Conservation (phyloP, 2,329 filamentous ascomycete genomes). For the Zymoseptoria passerinii region DNA sequence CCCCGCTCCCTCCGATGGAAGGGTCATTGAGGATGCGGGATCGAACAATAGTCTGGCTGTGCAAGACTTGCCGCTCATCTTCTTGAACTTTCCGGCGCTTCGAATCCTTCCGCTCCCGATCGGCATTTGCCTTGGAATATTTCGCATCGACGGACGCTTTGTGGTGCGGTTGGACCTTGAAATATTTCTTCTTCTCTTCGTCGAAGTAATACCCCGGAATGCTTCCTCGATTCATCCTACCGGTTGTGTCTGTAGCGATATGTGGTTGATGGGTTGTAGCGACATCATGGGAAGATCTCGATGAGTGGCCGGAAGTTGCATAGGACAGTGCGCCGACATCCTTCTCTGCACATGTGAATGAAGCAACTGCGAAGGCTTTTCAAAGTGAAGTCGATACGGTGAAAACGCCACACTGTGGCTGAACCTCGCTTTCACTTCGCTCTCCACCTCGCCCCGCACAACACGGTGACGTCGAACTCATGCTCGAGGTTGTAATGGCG, state of each 20-base stretch:
- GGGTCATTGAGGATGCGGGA: not conserved
- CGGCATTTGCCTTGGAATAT: constrained; percentile 36
- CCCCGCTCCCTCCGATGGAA: not conserved
- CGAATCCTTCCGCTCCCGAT: constrained; percentile 26
- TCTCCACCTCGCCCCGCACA: not conserved
- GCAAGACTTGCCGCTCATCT: not conserved
- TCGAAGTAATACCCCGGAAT: constrained; percentile 45
- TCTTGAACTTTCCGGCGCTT: constrained; percentile 25
- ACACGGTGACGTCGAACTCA: not conserved
- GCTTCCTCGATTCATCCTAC: constrained; percentile 32
- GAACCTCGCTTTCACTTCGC: not conserved
- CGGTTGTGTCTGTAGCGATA: not conserved
- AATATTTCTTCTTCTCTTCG: constrained; percentile 42
- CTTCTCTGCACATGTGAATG: not conserved
- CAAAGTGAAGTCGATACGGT: not conserved
- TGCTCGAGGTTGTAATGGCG: not conserved
- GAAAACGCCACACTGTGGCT: not conserved
- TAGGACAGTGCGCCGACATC: not conserved
- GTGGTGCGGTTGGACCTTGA: constrained; percentile 37
- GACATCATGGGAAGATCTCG: not conserved
- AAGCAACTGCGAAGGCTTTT: not conserved
- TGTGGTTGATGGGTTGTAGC: not conserved
- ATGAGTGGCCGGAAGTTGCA: not conserved
- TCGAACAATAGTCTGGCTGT: not conserved
- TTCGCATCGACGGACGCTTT: constrained; percentile 28